Evolutionary conservation across 2,329 filamentous ascomycete genomes (phyloP), one percentile per base, ranked within the genome.

Genomic region (Pseudocercospora macadamiae): DNA sequence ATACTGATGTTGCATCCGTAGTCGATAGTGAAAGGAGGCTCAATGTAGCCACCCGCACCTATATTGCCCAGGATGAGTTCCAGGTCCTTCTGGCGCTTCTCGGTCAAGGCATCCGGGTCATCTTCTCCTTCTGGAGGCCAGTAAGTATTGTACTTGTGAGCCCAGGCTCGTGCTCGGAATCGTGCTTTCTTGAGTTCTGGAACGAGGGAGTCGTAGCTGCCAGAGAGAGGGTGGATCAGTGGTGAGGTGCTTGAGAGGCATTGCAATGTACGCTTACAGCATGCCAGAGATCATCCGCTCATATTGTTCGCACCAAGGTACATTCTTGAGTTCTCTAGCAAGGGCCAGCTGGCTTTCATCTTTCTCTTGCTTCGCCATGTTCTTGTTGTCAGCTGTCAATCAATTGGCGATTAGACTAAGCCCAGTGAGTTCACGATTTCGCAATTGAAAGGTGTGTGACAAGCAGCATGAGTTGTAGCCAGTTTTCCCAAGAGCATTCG

Each of bases 1-100:
- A 89, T 76, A 4, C 75, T 79, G 62, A 88, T 82, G 66, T 89
- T 89, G 70, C 83, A 84, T 1, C 86, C 87, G 59, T 89, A 89
- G 69, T 89, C 86, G 30, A 88, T 78, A 36, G 77, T 78, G 56
- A 89, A 76, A 0, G 86, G 85, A 0, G 86, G 82, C 65, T 89
- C 86, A 32, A 89, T 81, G 62, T 82, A 82, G 21, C 75, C 77
- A 18, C 61, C 61, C 21, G 72, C 65, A 23, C 71, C 68, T 25
- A 73, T 47, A 5, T 53, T 45, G 34, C 60, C 62, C 28, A 64
- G 57, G 25, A 64, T 60, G 19, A 30, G 26, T 36, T 55, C 36
- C 8, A 64, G 55, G 21, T 59, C 59, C 14, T 54, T 44, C 4
- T 48, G 47, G n/a, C 44, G 58, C 26, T 55, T 54, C 6, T 44